These are phyloP conservation scores for Warburgia ugandensis DNA, from an alignment of 164 flowering plant genomes.

Conservation along the genomic window DNA sequence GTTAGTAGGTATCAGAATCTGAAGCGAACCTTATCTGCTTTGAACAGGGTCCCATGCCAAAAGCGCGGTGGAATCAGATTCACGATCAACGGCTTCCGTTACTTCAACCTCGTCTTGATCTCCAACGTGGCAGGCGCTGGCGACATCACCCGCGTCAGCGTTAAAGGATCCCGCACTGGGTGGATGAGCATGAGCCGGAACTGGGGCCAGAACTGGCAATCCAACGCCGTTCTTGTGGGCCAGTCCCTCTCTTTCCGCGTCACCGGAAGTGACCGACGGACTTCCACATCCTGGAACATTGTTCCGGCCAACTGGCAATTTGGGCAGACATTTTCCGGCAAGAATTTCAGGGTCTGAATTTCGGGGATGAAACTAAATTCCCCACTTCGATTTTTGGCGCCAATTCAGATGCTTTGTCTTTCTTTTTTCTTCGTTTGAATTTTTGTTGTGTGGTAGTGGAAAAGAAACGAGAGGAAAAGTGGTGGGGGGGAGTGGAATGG, in stretches of 20 bases:
- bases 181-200: slow-evolving; percentile 74
- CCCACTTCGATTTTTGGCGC: slow-evolving; percentile 16
- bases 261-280: slow-evolving; percentile 60
- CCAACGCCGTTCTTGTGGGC: slow-evolving; percentile 46
- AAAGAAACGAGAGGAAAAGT: neutral
- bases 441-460: neutral
- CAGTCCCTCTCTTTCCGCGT: slow-evolving; percentile 71
- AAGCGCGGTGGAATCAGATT: slow-evolving; percentile 70
- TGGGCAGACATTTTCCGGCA: slow-evolving; percentile 70
- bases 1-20: too few species aligned
- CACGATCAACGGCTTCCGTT: slow-evolving; percentile 63
- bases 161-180: slow-evolving; percentile 54
- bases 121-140: slow-evolving; percentile 87
- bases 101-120: slow-evolving; percentile 66
- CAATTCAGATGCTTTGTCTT: slow-evolving; percentile 1
- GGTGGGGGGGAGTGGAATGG: neutral
- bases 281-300: slow-evolving; percentile 61
- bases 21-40: too few species aligned
- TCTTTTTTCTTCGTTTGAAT: neutral
- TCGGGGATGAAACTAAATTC: neutral
- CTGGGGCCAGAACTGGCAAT: slow-evolving; percentile 91
- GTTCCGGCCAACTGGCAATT: slow-evolving; percentile 70
- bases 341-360: slow-evolving; percentile 57
- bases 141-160: slow-evolving; percentile 40
- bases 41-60: slow-evolving; percentile 65